Base-by-base conservation (phyloP, 2,329 filamentous ascomycete species). In the Pestalotiopsis sp. region DNA sequence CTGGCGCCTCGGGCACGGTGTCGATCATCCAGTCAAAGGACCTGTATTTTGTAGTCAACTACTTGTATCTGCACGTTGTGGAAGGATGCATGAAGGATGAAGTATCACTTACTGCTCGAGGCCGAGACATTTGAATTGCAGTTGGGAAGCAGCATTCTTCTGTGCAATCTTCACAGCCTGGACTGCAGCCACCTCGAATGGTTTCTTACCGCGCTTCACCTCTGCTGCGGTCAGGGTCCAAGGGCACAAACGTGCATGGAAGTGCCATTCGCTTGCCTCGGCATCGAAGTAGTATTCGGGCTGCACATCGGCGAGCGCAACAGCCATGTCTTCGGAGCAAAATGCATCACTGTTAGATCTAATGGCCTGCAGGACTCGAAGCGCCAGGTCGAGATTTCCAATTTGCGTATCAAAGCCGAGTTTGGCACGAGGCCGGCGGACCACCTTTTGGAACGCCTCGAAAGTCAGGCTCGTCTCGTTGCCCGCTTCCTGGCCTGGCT, bases 1-100 rank as follows among this genome's bases (percentile, higher is more conserved):
- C 69, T 7, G 77, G 69, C 5, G 27, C 14, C 38, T 77, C 74
- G 4, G 76, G 73, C 13, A 76, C 66, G 0, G 78, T 76, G 31
- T 76, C 75, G 2, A 84, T 61, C 3, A 75, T 76, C 82, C 82
- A 84, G 69, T 83, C 81, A 9, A 80, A 70, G 3, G 68, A 68
- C 56, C 81, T 82, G 38, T n/a, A n/a, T 52, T 41, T n/a, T 58
- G 25, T 23, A 58, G 17, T 58, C n/a, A 58, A n/a, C 56, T n/a
- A 14, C 45, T 52, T 20, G 31, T 31, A 31, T 20, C 9, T 14
- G 6, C 2, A n/a, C 20, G 20, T n/a, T 61, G 59, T 61, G 1
- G 45, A 58, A 12, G 25, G 23, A 20, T 3, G 56, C 12, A 23
- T 13, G 6, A 17, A 27, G 17, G 36, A 31, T 25, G 11, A 14